A percentile compares a stretch with the other conserved stretches of the same genome.
Evolutionary conservation across 768 basidiomycete species (phyloP).

Genomic region (Pleurotus eryngii): DNA sequence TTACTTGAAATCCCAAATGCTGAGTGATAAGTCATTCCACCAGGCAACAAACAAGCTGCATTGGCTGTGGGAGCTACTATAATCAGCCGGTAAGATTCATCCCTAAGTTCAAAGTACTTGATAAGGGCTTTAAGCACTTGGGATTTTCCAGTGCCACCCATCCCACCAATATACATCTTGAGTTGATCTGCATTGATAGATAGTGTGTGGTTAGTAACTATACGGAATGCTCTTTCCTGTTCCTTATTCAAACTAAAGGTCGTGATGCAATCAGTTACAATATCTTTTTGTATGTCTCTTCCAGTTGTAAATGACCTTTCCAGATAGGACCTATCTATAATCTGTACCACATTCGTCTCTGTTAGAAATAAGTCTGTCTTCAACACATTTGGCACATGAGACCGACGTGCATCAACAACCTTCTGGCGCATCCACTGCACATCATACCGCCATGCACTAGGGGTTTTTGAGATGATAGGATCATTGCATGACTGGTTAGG

Average conservation of each 20-base stretch:
- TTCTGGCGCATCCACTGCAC: constrained; percentile 6
- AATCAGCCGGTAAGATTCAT: constrained; percentile 23
- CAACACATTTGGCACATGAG: too few relatives aligned
- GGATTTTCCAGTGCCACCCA: constrained; percentile 31
- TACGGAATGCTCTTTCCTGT: constrained; percentile 28
- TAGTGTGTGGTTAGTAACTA: constrained; percentile 24
- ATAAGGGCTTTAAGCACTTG: constrained; percentile 25
- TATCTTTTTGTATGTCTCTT: background rate
- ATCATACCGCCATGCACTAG: background rate
- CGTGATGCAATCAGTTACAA: background rate
- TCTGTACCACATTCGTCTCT: background rate
- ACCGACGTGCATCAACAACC: background rate
- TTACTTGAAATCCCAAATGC: constrained; percentile 6
- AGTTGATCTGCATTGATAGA: constrained; percentile 15
- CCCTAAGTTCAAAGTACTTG: constrained; percentile 17
- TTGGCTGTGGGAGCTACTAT: constrained; percentile 24
- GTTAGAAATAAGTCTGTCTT: too few relatives aligned
- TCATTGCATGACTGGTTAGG: background rate
- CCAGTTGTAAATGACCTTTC: constrained; percentile 9
- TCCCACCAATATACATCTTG: constrained; percentile 30
- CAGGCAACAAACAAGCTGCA: constrained; percentile 20
- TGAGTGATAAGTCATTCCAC: constrained; percentile 24
- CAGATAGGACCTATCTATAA: constrained; percentile 23
- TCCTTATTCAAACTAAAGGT: constrained; percentile 22
- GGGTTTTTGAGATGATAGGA: background rate